Base-by-base conservation (phyloP, 495 filamentous ascomycete genomes). In the Penicillium simplicissimum region DNA sequence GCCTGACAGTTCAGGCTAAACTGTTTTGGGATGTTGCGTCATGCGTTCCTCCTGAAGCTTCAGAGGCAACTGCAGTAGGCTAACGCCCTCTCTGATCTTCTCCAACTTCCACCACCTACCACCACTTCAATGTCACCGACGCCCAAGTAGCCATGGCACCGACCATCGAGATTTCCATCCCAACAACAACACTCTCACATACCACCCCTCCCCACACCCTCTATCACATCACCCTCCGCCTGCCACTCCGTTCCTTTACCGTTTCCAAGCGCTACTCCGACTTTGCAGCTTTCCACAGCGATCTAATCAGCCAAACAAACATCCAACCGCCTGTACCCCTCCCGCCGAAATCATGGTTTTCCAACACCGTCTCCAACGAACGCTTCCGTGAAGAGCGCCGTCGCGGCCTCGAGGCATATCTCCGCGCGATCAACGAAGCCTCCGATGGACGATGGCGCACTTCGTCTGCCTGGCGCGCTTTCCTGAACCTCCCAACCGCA, bases 181-280 rank as follows among this genome's bases (percentile, higher is more conserved):
- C 92, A 33, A 85, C 81, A 35, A 89, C 91, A 10, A 88, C 84
- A 59, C 77, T 88, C 54, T 81, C 84, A 14, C 77, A 80, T 47
- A 80, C 78, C 35, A 74, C 81, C 31, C 95, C 93, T 66, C 87
- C 91, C 1, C 91, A 89, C 81, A 98, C 95, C 1, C 77, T 91
- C 76, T 98, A 98, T 83, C 91, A 95, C 80, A 92, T 98, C 73
- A 88, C 87, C 36, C 82, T 97, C 65, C 88, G 90, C 60, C 87
- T 94, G 4, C 93, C 95, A 9, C 86, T 98, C 55, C 90, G 92
- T 60, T 92, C 91, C 55, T 91, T 92, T 71, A 89, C 88, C 69
- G 82, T 97, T 61, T 86, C 88, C 62, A 97, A 97, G 76, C 92
- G 95, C 67, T 98, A 97, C 84, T 93, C 88, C 57, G 96, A 98